Base-by-base conservation (phyloP, 2,329 filamentous ascomycete genomes). In the Phyllosticta paracitricarpa region DNA sequence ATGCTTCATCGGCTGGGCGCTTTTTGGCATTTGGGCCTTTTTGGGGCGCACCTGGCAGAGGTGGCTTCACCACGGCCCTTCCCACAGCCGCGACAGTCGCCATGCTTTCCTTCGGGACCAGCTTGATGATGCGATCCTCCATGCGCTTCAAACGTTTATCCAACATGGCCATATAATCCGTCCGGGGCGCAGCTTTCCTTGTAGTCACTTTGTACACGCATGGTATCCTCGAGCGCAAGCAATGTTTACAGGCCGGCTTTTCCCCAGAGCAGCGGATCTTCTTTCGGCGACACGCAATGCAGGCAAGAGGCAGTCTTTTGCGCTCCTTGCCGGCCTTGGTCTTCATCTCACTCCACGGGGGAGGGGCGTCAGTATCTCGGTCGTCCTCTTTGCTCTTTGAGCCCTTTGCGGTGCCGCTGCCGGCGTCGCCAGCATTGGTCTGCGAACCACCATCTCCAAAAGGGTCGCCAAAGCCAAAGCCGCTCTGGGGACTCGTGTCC, bases 131-230 rank as follows among this genome's bases (percentile, higher is more conserved):
- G 61, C 93, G 87, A 69, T 97, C 93, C 75, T 99, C 94, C 94
- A 97, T 97, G 62, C 93, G 83, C 78, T 96, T 97, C 66, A 97
- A 75, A 59, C 94, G 84, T 76, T 96, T 97, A 76, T 97, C 94
- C 68, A 97, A 78, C 91, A 97, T 97, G 52, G 92, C 91, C 94
- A 97, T 97, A 75, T 97, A 97, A 75, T 97, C 94, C 19, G 94
- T 97, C 58, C 94, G 83, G 2, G 94, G 94, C 3, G 92, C 91
- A 1, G 93, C 91, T 74, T 97, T 97, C 63, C 94, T 83, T 3
- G 92, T 91, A 0, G 92, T 97, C 63, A 96, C 91, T 71, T 97
- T 97, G 81, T 97, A 99, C 4, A 97, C 92, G 72, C 94, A 99
- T 1, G 93, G 93, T 67, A 96, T 95, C 53, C 93, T 85, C 58